Conservation (phyloP, 345 rosid species). For the Sonneratia alba region DNA sequence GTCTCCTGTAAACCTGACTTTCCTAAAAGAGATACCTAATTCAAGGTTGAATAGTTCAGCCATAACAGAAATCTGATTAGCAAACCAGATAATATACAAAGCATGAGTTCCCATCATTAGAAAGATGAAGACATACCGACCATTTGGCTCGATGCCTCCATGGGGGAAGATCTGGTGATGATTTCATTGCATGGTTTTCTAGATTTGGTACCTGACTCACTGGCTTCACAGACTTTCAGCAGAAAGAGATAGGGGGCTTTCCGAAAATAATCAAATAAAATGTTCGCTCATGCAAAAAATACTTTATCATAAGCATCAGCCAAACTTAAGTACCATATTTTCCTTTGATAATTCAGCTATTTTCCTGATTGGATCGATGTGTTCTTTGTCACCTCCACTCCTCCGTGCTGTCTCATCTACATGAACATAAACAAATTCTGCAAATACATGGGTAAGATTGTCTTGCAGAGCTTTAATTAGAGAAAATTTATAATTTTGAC, state of each 20-base stretch:
- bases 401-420: constrained; percentile 37
- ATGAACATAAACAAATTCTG: constrained; percentile 1
- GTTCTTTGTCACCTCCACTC: constrained; percentile 26
- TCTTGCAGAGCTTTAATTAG: not conserved
- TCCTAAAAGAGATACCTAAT: no score
- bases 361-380: constrained; percentile 20
- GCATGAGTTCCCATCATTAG: not conserved
- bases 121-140: constrained; percentile 27
- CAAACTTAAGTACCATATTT: constrained; percentile 2
- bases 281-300: not conserved
- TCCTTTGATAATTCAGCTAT: constrained; percentile 20
- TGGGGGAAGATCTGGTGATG: constrained; percentile 26
- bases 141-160: constrained; percentile 30
- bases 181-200: constrained; percentile 25
- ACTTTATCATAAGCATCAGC: not conserved
- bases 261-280: not conserved
- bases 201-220: constrained; percentile 28
- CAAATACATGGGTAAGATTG: not conserved
- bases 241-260: not conserved
- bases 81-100: no score
- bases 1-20: not conserved
- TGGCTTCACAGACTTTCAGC: constrained; percentile 39
- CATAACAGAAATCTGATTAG: no score
- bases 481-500: constrained; percentile 9
- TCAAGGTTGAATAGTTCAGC: no score